Percentiles rank a stretch among this genome's conserved stretches.
Evolutionary conservation across 768 basidiomycete genomes (phyloP).

Genomic region (Lyophyllum decastes): DNA sequence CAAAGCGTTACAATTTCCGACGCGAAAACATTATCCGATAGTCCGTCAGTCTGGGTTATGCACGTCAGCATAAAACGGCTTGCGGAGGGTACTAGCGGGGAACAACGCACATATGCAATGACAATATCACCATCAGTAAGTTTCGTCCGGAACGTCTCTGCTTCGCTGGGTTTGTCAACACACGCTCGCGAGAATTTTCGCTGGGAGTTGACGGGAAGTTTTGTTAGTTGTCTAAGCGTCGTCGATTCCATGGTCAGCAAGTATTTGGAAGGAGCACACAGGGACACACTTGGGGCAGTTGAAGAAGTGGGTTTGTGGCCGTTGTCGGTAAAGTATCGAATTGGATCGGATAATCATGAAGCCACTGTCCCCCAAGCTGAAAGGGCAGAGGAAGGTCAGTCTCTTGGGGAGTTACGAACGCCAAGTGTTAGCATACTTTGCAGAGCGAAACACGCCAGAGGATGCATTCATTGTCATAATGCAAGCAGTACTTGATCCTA

Average conservation of each 20-base stretch:
- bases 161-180: constrained; percentile 51
- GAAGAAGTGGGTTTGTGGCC: constrained; percentile 54
- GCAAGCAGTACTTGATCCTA: constrained; percentile 87
- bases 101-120: constrained; percentile 43
- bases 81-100: background rate
- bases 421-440: constrained; percentile 58
- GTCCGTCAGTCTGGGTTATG: constrained; percentile 49
- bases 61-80: background rate
- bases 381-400: constrained; percentile 2
- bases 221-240: constrained; percentile 49
- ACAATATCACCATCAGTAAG: constrained; percentile 55
- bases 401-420: background rate
- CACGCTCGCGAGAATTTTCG: constrained; percentile 51
- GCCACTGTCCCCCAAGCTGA: constrained; percentile 79
- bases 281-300: constrained; percentile 52
- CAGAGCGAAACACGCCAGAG: constrained; percentile 72
- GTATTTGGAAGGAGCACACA: constrained; percentile 10
- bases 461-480: constrained; percentile 73
- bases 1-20: constrained; percentile 73
- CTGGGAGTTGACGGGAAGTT: constrained; percentile 45
- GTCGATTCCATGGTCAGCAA: constrained; percentile 22
- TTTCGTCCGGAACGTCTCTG: constrained; percentile 43
- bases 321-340: constrained; percentile 56
- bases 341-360: constrained; percentile 72
- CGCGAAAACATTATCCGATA: constrained; percentile 66